phyloP scores from a whole-genome alignment of 257 asterid genomes.

The Linderniella brevidens region DNA sequence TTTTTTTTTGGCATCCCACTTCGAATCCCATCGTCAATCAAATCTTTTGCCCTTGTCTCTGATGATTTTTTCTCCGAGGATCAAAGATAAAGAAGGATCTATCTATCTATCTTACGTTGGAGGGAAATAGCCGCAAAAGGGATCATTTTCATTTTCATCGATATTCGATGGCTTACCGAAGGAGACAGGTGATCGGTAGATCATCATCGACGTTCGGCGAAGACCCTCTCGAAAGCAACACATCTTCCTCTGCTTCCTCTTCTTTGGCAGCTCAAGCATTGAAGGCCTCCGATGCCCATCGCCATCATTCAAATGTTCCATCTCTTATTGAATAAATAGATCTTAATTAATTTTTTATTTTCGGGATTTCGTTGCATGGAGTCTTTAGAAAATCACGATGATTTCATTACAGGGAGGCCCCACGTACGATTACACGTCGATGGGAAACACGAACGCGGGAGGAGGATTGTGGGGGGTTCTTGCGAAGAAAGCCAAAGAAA shows the following conservation, averaged over 20 bases:
- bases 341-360: not conserved
- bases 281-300: constrained; percentile 12
- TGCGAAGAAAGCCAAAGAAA: constrained; percentile 67
- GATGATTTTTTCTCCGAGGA: too few relatives aligned
- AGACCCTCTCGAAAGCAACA: not conserved
- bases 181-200: constrained; percentile 13
- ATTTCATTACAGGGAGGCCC: constrained; percentile 26
- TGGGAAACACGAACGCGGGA: constrained; percentile 39
- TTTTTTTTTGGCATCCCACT: too few relatives aligned
- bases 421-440: constrained; percentile 41
- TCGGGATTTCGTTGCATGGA: not conserved
- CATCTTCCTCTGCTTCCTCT: constrained; percentile 1
- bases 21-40: too few relatives aligned
- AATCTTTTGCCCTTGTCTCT: too few relatives aligned
- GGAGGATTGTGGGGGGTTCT: constrained; percentile 91
- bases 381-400: not conserved
- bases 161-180: constrained; percentile 11
- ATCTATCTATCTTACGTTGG: too few relatives aligned
- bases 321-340: not conserved
- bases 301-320: constrained; percentile 3
- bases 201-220: constrained; percentile 11
- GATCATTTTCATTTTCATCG: too few relatives aligned
- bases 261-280: constrained; percentile 11
- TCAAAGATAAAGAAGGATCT: too few relatives aligned
- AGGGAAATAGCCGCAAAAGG: too few relatives aligned